Base-by-base conservation (phyloP, 768 basidiomycete genomes). In the Pisolithus albus region DNA sequence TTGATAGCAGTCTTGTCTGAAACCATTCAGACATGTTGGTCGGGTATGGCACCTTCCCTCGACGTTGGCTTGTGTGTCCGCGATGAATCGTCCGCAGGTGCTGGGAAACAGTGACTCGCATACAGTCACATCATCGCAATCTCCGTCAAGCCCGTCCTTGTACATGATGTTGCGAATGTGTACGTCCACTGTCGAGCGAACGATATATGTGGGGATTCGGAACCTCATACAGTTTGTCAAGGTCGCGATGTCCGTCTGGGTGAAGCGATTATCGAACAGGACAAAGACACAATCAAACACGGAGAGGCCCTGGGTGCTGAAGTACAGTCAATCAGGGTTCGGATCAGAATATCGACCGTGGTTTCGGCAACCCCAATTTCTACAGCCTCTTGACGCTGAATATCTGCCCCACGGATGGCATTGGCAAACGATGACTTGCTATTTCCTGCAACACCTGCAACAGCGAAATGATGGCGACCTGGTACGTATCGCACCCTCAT, bases 281-380 rank as follows among this genome's bases (percentile, higher is more conserved):
- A 58, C 53, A 19, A 59, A 32, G n/a, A 57, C 42, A 37, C 51
- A 54, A 39, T 59, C 59, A 41, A 58, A 59, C 21, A 58, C 51
- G 28, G 50, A 58, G 10, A 67, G 59, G 8, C 62, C 63, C 37
- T 65, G 60, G 4, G 59, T 43, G 21, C 63, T 63, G 56, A 67
- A 66, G 51, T 67, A 67, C 19, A 59, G 51, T 60, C 60, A 64
- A 32, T 39, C 37, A 26, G 52, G 55, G 34, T 56, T 49, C 5
- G 60, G 50, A 47, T 67, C 63, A 11, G 57, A 55, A 49, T 60
- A 64, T 21, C 23, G 24, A 45, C 18, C 13, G 63, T 65, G n/a
- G 61, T 64, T 45, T 65, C 64, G 6, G 48, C 49, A 24, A 63
- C 52, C 10, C 63, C 62, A 21, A 55, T 58, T 2, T 50, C 40